Evolutionary conservation across 768 basidiomycete species (phyloP).

Genomic region (Lanmaoa pseudosensibilis): DNA sequence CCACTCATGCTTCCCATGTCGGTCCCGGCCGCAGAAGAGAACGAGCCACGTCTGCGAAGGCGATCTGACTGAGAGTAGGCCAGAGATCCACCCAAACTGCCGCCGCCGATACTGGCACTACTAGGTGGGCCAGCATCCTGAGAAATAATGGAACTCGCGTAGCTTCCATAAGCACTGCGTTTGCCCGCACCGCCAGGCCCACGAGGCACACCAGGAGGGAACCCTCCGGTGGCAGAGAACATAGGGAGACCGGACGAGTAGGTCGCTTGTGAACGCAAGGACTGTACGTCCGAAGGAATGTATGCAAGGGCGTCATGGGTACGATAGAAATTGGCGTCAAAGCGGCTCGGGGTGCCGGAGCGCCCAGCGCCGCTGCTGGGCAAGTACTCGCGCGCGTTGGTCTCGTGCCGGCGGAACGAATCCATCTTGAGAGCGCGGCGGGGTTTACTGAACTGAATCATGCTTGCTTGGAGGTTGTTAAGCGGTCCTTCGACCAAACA

Average conservation of each 20-base stretch:
- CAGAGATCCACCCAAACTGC: constrained; percentile 52
- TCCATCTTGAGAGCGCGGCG: constrained; percentile 91
- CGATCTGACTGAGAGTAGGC: constrained; percentile 92
- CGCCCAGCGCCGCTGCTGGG: constrained; percentile 43
- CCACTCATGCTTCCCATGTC: constrained; percentile 79
- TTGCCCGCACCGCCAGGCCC: constrained; percentile 61
- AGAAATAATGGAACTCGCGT: constrained; percentile 90
- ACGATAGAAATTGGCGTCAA: constrained; percentile 94
- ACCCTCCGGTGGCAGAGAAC: constrained; percentile 71
- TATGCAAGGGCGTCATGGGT: constrained; percentile 92
- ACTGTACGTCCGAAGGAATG: constrained; percentile 94
- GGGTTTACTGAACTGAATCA: constrained; percentile 99
- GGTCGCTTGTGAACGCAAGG: constrained; percentile 93
- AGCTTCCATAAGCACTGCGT: constrained; percentile 73
- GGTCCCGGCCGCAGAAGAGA: constrained; percentile 70
- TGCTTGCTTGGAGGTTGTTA: constrained; percentile 93
- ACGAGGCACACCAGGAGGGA: constrained; percentile 65
- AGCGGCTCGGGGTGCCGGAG: constrained; percentile 90
- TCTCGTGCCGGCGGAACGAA: constrained; percentile 91
- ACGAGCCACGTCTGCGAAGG: constrained; percentile 72
- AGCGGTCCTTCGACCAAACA: constrained; percentile 95
- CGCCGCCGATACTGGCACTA: constrained; percentile 58
- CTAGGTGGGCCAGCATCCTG: constrained; percentile 78
- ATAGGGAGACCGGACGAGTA: constrained; percentile 90
- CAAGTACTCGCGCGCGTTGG: constrained; percentile 81